These are phyloP conservation scores for Adansonia digitata DNA, from an alignment of 345 rosid species.

Conservation along the genomic window DNA sequence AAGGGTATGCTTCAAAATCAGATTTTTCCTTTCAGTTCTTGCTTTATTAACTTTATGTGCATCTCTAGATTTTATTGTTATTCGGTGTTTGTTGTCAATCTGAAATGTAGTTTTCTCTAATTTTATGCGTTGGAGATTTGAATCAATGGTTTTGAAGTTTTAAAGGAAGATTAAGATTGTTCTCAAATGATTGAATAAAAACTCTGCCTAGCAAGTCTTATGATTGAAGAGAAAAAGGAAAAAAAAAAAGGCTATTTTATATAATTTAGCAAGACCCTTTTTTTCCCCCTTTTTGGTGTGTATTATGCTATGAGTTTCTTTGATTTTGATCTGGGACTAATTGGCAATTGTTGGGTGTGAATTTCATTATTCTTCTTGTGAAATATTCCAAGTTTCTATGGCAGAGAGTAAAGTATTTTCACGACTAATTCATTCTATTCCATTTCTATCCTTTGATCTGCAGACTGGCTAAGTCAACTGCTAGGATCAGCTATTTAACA, in stretches of 20 bases:
- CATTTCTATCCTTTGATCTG: not conserved
- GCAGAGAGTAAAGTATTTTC: not conserved
- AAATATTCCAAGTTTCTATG: not conserved
- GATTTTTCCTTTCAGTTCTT: not conserved
- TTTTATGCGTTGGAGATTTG: not conserved
- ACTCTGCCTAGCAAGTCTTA: not conserved
- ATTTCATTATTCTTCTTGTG: not conserved
- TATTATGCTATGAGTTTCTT: not conserved
- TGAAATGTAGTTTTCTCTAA: not conserved
- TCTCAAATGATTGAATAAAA: not conserved
- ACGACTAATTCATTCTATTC: not conserved
- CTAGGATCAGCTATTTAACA: constrained; percentile 16
- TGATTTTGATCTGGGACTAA: not conserved
- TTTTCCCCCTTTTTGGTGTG: not conserved
- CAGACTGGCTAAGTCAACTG: constrained; percentile 23
- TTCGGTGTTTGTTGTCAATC: not conserved
- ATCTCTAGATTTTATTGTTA: not conserved
- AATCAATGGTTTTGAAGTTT: not conserved
- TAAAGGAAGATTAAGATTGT: not conserved
- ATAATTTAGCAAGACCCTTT: not conserved
- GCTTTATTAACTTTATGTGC: not conserved
- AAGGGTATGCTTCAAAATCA: not conserved
- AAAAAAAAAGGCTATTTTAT: not conserved
- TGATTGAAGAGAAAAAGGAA: not conserved
- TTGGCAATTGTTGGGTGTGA: not conserved